Base-by-base conservation (phyloP, 345 rosid species). In the Punica granatum region DNA sequence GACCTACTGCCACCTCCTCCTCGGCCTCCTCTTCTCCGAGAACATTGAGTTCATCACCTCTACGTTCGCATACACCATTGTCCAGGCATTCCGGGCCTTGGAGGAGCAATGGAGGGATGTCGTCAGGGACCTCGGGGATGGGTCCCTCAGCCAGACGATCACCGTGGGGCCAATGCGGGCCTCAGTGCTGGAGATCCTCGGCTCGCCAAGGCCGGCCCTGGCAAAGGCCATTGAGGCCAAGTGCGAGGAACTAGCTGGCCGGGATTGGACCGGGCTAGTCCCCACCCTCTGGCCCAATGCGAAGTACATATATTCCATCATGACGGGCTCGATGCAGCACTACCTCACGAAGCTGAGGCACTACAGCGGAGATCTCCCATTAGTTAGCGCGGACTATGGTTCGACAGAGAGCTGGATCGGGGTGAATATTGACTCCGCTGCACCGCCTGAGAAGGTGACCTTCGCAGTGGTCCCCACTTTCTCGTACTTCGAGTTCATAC, bases 391-490 rank as follows among this genome's bases (percentile, higher is more conserved):
- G 33, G 98, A 93, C 64, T 93, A 93, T 48, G 98, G 98, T 7
- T 86, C 98, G 3, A 90, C 96, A 0, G 98, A 93, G 84, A 85
- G 98, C 64, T 93, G 98, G 97, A 93, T 93, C 7, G 98, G 98
- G 35, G 97, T 83, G 59, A 93, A 93, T 67, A 78, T 90, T 71
- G 96, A 87, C 76, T 96, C 97, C 26, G 72, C 58, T 65, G 75
- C 78, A 72, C 85, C 86, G 0, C 91, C 97, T 12, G 96, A 90
- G 70, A 72, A 79, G 11, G 98, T 87, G 36, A 82, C 86, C 73
- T 93, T 88, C 72, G 88, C 96, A 0, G 94, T 87, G 11, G 66
- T 93, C 37, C 98, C 98, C 11, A 86, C 97, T 26, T 93, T 87
- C 71, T 79, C 92, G 44, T 93, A 93, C 81, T 93, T 87, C 43